phyloP scores from a whole-genome alignment of 495 filamentous ascomycete species.

The Neurospora africana region DNA sequence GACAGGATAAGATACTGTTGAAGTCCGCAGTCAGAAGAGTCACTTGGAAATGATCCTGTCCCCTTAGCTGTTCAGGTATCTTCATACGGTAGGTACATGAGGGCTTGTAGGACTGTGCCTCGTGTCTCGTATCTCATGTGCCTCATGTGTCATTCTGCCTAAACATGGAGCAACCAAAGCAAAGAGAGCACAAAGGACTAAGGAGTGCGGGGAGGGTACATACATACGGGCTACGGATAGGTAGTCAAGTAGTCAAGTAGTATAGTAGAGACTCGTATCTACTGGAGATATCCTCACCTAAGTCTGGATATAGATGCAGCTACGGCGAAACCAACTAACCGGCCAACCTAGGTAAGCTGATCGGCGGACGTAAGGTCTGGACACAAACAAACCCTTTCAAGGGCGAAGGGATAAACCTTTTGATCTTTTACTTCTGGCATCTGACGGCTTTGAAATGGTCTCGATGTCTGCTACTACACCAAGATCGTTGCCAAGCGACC shows the following conservation, averaged over 20 bases:
- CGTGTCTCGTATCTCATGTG: neutral
- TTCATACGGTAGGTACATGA: neutral
- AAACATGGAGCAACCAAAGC: neutral
- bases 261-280: neutral
- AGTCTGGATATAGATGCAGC: neutral
- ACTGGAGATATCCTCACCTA: neutral
- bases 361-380: neutral
- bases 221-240: neutral
- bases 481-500: neutral
- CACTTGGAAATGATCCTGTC: neutral
- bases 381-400: neutral
- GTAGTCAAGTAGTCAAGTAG: neutral
- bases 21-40: neutral
- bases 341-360: neutral
- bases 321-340: neutral
- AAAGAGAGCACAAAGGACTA: neutral
- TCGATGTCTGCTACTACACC: neutral
- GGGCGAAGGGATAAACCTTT: neutral
- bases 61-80: neutral
- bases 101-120: neutral
- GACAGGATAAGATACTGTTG: neutral
- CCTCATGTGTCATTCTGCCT: neutral
- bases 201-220: neutral
- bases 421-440: neutral
- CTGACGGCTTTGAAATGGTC: neutral